These are phyloP conservation scores for Gelatoporia subvermispora DNA, from an alignment of 768 basidiomycete genomes.

Conservation along the genomic window DNA sequence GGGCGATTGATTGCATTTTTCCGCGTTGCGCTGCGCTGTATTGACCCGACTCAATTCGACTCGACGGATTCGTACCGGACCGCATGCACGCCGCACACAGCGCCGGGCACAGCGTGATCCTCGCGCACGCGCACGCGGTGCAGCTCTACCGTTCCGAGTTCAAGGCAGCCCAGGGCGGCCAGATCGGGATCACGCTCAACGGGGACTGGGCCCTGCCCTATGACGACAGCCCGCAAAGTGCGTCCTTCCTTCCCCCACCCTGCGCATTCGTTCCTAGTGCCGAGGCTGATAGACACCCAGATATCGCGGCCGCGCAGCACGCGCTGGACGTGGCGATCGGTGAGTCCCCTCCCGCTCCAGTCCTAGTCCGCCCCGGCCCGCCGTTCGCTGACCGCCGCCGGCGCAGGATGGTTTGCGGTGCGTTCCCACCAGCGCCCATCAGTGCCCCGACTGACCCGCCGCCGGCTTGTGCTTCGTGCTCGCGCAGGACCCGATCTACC, in stretches of 20 bases:
- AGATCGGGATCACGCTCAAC: constrained; percentile 77
- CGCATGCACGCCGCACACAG: constrained; percentile 31
- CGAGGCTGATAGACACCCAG: constrained; percentile 28
- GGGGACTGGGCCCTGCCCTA: constrained; percentile 75
- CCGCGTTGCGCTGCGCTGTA: too few species aligned
- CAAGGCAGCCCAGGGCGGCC: constrained; percentile 56
- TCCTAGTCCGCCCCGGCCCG: not conserved
- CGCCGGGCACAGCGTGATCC: constrained; percentile 62
- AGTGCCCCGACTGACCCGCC: constrained; percentile 11
- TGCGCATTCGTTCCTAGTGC: not conserved
- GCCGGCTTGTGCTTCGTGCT: not conserved
- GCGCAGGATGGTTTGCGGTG: constrained; percentile 54
- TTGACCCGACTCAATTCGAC: too few species aligned
- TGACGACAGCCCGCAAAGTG: constrained; percentile 64
- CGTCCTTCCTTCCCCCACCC: constrained; percentile 19
- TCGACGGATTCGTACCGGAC: not conserved
- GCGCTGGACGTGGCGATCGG: constrained; percentile 72
- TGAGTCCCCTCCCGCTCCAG: constrained; percentile 26
- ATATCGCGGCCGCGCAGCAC: constrained; percentile 65
- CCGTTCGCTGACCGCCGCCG: constrained; percentile 7
- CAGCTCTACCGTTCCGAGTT: constrained; percentile 65
- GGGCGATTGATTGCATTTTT: too few species aligned
- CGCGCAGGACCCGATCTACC: constrained; percentile 61
- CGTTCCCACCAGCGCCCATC: constrained; percentile 3
- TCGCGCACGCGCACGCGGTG: constrained; percentile 65